Percentiles rank a stretch among this genome's conserved stretches.
Conservation (phyloP, 2,329 filamentous ascomycete genomes). For the Colletotrichum horii region DNA sequence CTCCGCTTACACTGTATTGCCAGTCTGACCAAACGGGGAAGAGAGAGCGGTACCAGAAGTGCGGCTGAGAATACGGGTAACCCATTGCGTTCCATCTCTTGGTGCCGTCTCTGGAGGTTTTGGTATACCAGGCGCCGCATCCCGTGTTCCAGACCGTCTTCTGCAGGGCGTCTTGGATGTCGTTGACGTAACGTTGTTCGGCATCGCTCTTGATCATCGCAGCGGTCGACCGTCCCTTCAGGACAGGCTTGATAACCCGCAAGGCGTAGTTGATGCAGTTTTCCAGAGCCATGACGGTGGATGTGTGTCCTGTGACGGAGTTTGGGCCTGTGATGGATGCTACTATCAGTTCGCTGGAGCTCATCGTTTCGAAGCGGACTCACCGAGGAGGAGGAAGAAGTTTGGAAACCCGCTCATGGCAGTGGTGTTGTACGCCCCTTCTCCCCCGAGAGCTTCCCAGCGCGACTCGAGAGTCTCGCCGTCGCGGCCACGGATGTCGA, state of each 20-base stretch:
- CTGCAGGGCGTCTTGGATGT: slow-evolving; percentile 35
- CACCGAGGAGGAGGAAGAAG: slow-evolving; percentile 64
- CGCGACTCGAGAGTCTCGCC: slow-evolving; percentile 58
- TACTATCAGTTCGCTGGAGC: background rate
- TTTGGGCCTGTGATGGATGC: slow-evolving; percentile 52
- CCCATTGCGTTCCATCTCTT: slow-evolving; percentile 36
- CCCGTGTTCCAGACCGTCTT: slow-evolving; percentile 34
- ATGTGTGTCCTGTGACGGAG: slow-evolving; percentile 65
- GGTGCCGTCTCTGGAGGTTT: slow-evolving; percentile 21
- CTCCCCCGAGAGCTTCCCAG: slow-evolving; percentile 63
- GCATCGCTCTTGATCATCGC: slow-evolving; percentile 37
- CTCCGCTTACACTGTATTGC: slow-evolving; percentile 33
- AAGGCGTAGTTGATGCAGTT: slow-evolving; percentile 66
- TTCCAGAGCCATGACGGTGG: slow-evolving; percentile 63
- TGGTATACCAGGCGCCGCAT: slow-evolving; percentile 42
- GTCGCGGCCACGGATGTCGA: slow-evolving; percentile 56
- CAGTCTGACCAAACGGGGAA: slow-evolving; percentile 39
- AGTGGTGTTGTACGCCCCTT: slow-evolving; percentile 65
- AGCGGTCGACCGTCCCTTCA: slow-evolving; percentile 34
- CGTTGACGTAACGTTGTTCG: slow-evolving; percentile 34
- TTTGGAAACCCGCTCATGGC: slow-evolving; percentile 68
- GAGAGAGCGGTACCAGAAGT: slow-evolving; percentile 39
- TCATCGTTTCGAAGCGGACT: background rate
- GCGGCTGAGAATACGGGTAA: slow-evolving; percentile 38
- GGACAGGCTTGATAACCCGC: slow-evolving; percentile 57